phyloP scores from a whole-genome alignment of 805 yeast species.

The Pichia thaimueangensis region DNA sequence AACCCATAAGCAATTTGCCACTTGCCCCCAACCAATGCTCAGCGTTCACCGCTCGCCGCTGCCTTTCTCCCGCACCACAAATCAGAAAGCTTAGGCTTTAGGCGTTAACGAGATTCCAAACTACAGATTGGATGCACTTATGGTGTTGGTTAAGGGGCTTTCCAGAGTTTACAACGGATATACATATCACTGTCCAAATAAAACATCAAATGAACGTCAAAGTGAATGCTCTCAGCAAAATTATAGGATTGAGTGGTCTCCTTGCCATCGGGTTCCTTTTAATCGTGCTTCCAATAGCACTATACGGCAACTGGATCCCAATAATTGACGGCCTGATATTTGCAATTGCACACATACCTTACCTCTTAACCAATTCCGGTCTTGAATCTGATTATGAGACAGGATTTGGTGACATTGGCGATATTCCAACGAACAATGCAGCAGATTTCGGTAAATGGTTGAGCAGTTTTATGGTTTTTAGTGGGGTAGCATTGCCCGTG shows the following conservation, averaged over 20 bases:
- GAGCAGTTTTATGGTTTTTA: slow-evolving; percentile 68
- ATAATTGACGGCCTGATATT: slow-evolving; percentile 60
- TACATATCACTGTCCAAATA: too few species aligned
- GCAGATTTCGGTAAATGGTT: slow-evolving; percentile 74
- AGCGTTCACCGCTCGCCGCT: too few species aligned
- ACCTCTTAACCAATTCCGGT: slow-evolving; percentile 43
- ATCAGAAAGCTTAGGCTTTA: too few species aligned
- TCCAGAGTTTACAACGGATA: too few species aligned
- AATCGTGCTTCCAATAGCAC: slow-evolving; percentile 80
- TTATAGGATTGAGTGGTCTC: slow-evolving; percentile 69
- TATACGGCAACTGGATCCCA: slow-evolving; percentile 90
- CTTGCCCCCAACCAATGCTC: too few species aligned
- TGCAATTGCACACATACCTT: slow-evolving; percentile 67
- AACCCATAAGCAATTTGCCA: too few species aligned
- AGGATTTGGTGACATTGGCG: slow-evolving; percentile 45
- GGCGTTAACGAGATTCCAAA: too few species aligned
- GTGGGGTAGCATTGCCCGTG: slow-evolving; percentile 71
- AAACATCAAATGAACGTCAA: neutral
- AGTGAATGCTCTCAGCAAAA: slow-evolving; percentile 64
- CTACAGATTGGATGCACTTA: too few species aligned
- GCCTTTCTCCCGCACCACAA: too few species aligned
- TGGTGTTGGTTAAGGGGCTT: too few species aligned
- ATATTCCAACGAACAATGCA: slow-evolving; percentile 38
- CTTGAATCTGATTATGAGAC: slow-evolving; percentile 43
- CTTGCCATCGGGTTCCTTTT: slow-evolving; percentile 62